Base-by-base conservation (phyloP, 148 eudicot genomes). In the Spergularia bocconei region DNA sequence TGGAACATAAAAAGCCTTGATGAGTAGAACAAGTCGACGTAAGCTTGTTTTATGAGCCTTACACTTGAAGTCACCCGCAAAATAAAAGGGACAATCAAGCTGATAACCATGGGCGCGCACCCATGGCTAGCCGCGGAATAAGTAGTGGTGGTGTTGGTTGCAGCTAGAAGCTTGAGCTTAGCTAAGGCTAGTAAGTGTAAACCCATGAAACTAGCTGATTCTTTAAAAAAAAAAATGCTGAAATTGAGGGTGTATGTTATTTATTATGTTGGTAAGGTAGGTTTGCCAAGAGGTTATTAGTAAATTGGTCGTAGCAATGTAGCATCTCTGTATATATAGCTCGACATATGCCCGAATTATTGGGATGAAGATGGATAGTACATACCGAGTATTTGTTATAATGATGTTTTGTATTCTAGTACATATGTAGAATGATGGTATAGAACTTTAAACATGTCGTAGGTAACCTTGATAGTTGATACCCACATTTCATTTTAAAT, bases 1-100 rank as follows among this genome's bases (percentile, higher is more conserved):
- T 78, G 89, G 60, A 87, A 87, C 17, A 87, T 51, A 69, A 84
- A 82, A 8, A 87, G 79, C 65, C 87, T 70, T 1, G 72, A 29
- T 0, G 79, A 52, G 16, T 61, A 41, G 7, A 71, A 3, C 13
- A 82, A 63, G 41, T 80, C 77, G 6, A n/a, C 33, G n/a, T 41
- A 80, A 21, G 61, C 68, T 21, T 50, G 79, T 7, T 44, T 61
- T 14, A 84, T 60, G 15, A 84, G 71, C 61, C 77, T 61, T n/a
- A 76, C 63, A 41, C 78, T 80, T 0, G 73, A 75, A 23, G 67
- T 71, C 64, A 13, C 78, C 23, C 58, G 79, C 82, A 41, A 82
- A 17, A 47, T 78, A 21, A 52, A 84, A 74, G 11, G 89, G 84
- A 83, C 73, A 6, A 87, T 17, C 63, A 87, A 70, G 55, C 70